Base-by-base conservation (phyloP, 192 early-diverging fungal species). In the Coemansia biformis region DNA sequence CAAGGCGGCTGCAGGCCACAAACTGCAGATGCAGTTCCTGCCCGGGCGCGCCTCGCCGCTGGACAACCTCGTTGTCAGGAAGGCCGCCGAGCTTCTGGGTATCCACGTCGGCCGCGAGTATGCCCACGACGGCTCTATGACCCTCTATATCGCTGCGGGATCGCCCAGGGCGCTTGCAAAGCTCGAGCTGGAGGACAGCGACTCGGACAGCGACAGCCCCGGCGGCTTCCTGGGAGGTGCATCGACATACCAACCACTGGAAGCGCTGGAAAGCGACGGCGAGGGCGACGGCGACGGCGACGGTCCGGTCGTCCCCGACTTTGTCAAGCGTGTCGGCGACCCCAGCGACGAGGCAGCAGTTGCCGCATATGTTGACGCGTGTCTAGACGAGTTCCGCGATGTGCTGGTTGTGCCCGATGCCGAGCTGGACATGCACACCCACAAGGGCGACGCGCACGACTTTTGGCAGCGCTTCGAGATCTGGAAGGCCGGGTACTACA, bases 401-500 rank as follows among this genome's bases (percentile, higher is more conserved):
- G 71, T 59, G 4, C 11, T 58, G 11, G 58, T 73, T 3, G 69
- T 73, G n/a, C 49, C 63, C 0, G 69, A 73, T 24, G 17, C 26
- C 3, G 58, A 66, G 44, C 32, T 73, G 36, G 58, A 65, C 31
- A 13, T 50, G 44, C 59, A 63, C 41, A 66, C 63, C 9, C 80
- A 40, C 46, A 75, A 31, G 72, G 86, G 63, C 61, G 86, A 57
- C 31, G 46, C 38, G 30, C 60, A 50, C 50, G 66, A 68, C 29
- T 79, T 86, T 19, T 79, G 82, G 49, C 66, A 87, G 59, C 85
- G 85, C 76, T 83, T 86, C 35, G 63, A 75, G 34, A 80, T 84
- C 13, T 89, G 85, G 83, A 89, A 89, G 50, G 81, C 81, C 46
- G 71, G 78, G 19, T 89, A 93, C 61, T 93, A 93, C 63, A 76